Percentiles rank a stretch among this genome's conserved stretches.
Evolutionary conservation across 805 yeast genomes (phyloP).

Genomic region (Grigorovia transvaalensis): DNA sequence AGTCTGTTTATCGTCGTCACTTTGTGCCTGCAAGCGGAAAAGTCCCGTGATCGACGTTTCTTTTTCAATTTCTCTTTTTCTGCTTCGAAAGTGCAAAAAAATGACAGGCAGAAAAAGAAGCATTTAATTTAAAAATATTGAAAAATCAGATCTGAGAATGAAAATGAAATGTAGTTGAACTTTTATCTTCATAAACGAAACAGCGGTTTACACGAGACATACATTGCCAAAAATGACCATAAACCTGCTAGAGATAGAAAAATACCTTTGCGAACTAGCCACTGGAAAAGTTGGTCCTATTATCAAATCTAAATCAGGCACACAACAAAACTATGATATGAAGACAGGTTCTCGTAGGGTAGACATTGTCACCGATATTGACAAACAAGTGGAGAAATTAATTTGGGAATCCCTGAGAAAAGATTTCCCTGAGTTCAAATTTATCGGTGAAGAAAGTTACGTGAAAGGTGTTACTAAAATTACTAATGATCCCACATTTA

Average conservation of each 20-base stretch:
- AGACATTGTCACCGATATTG: slow-evolving; percentile 57
- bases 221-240: slow-evolving; percentile 7
- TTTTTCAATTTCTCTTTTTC: too few species aligned
- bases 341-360: slow-evolving; percentile 34
- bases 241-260: slow-evolving; percentile 20
- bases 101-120: not conserved
- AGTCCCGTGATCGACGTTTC: too few species aligned
- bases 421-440: slow-evolving; percentile 39
- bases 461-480: slow-evolving; percentile 39
- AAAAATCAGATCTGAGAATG: not conserved
- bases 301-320: slow-evolving; percentile 41
- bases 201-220: too few species aligned
- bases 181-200: too few species aligned
- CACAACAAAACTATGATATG: slow-evolving; percentile 23
- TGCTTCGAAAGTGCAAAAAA: too few species aligned
- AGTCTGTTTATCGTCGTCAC: not conserved
- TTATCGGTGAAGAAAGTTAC: slow-evolving; percentile 55
- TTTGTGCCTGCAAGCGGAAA: too few species aligned
- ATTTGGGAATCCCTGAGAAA: slow-evolving; percentile 26
- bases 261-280: slow-evolving; percentile 19
- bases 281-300: slow-evolving; percentile 34
- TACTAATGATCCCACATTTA: slow-evolving; percentile 46
- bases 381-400: slow-evolving; percentile 42
- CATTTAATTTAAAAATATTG: not conserved
- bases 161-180: not conserved